These are phyloP conservation scores for Aleurites moluccanus DNA, from an alignment of 441 rosid genomes.

Conservation along the genomic window DNA sequence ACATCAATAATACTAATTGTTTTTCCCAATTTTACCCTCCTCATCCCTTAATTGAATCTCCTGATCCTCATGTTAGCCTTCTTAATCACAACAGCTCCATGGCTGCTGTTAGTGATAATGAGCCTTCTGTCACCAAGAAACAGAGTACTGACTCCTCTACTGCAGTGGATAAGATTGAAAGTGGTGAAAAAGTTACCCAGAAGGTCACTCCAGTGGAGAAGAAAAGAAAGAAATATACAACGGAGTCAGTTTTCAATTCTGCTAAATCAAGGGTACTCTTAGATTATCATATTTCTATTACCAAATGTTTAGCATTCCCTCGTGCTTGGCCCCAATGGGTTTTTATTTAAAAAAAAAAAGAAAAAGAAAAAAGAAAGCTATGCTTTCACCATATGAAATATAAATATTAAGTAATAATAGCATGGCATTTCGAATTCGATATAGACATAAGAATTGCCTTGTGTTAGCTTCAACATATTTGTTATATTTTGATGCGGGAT, in stretches of 20 bases:
- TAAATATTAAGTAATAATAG: background rate
- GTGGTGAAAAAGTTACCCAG: slow-evolving; percentile 47
- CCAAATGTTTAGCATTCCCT: too few relatives aligned
- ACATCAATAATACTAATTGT: slow-evolving; percentile 11
- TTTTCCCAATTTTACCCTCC: slow-evolving; percentile 35
- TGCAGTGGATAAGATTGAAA: slow-evolving; percentile 44
- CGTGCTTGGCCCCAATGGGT: too few relatives aligned
- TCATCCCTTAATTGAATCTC: slow-evolving; percentile 9
- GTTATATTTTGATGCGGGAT: too few relatives aligned
- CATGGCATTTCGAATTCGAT: background rate
- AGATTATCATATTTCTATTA: too few relatives aligned
- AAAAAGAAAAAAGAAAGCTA: too few relatives aligned
- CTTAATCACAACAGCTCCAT: slow-evolving; percentile 26
- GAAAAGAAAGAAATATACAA: slow-evolving; percentile 30
- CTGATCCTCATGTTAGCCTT: slow-evolving; percentile 19
- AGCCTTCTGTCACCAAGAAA: slow-evolving; percentile 41
- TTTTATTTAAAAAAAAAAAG: too few relatives aligned
- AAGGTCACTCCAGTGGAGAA: slow-evolving; percentile 26
- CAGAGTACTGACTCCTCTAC: slow-evolving; percentile 44
- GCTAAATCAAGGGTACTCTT: slow-evolving; percentile 39
- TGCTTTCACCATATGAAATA: background rate
- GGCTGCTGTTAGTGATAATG: slow-evolving; percentile 32
- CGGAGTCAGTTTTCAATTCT: slow-evolving; percentile 31
- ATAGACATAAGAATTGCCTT: background rate
- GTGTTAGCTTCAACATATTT: too few relatives aligned